These are phyloP conservation scores for Trichoderma polysporum DNA, from an alignment of 2,329 filamentous ascomycete species.

Conservation along the genomic window DNA sequence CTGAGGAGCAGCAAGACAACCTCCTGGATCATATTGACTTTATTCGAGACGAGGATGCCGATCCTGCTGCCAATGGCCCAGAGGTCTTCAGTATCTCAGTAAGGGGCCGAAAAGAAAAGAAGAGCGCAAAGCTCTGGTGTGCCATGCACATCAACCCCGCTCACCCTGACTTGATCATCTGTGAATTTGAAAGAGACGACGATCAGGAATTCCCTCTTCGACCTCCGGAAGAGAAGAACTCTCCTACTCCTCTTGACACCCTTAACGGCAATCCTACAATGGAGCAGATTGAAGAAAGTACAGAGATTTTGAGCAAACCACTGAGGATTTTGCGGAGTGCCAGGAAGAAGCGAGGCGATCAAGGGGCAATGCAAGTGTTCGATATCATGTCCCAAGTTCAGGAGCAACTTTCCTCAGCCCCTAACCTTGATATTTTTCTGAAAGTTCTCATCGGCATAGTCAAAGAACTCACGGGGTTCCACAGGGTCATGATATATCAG, in stretches of 20 bases:
- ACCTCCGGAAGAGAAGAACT: slow-evolving; percentile 52
- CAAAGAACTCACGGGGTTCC: slow-evolving; percentile 87
- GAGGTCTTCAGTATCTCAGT: slow-evolving; percentile 83
- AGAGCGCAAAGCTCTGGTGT: slow-evolving; percentile 75
- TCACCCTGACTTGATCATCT: slow-evolving; percentile 72
- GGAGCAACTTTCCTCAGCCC: slow-evolving; percentile 75
- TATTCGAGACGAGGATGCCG: slow-evolving; percentile 77
- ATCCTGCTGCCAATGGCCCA: slow-evolving; percentile 72
- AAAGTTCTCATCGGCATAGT: slow-evolving; percentile 82
- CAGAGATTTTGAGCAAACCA: slow-evolving; percentile 71
- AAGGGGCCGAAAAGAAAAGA: slow-evolving; percentile 49
- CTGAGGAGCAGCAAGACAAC: slow-evolving; percentile 80
- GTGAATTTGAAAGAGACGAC: slow-evolving; percentile 86
- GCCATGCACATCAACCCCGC: slow-evolving; percentile 73
- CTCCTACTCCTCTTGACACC: slow-evolving; percentile 66
- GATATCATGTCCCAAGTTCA: slow-evolving; percentile 91
- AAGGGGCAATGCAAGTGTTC: slow-evolving; percentile 84
- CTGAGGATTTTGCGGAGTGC: slow-evolving; percentile 75
- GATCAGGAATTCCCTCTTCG: slow-evolving; percentile 68
- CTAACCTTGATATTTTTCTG: slow-evolving; percentile 69
- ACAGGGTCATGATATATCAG: slow-evolving; percentile 90
- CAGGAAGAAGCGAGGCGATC: slow-evolving; percentile 72
- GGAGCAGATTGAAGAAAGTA: slow-evolving; percentile 75
- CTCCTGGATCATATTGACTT: slow-evolving; percentile 86
- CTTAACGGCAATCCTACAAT: slow-evolving; percentile 68